These are phyloP conservation scores for Coleophoma crateriformis DNA, from an alignment of 2,329 filamentous ascomycete species.

Conservation along the genomic window DNA sequence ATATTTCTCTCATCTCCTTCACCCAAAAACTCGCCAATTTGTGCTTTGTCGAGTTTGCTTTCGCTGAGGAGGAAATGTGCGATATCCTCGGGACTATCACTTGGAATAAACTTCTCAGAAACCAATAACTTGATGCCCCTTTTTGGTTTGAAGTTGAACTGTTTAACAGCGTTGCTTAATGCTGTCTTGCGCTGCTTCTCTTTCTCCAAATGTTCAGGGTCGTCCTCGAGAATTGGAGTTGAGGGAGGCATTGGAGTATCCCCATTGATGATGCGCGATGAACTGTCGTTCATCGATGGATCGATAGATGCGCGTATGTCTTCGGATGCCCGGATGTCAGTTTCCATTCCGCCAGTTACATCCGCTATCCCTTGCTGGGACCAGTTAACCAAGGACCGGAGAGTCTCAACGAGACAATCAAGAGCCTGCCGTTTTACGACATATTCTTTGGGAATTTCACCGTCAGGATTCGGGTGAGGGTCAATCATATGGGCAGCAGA, in stretches of 20 bases:
- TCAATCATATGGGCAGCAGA: slow-evolving; percentile 43
- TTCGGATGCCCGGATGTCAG: slow-evolving; percentile 50
- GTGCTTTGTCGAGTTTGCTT: slow-evolving; percentile 82
- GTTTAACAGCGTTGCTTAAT: slow-evolving; percentile 77
- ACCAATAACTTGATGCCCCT: slow-evolving; percentile 81
- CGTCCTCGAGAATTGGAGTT: slow-evolving; percentile 74
- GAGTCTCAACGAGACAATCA: slow-evolving; percentile 80
- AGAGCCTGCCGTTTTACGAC: slow-evolving; percentile 84
- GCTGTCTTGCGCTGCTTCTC: slow-evolving; percentile 93
- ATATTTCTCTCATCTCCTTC: slow-evolving; percentile 92
- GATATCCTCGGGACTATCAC: slow-evolving; percentile 73
- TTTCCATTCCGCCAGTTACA: slow-evolving; percentile 41
- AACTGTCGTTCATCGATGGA: slow-evolving; percentile 54
- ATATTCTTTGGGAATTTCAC: slow-evolving; percentile 81
- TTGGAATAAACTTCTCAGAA: slow-evolving; percentile 80
- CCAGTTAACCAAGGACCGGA: slow-evolving; percentile 91
- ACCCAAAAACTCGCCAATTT: slow-evolving; percentile 89
- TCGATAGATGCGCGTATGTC: slow-evolving; percentile 72
- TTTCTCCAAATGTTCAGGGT: slow-evolving; percentile 89
- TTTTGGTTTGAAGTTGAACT: slow-evolving; percentile 98
- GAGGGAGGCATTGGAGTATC: slow-evolving; percentile 53
- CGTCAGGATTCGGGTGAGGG: slow-evolving; percentile 50
- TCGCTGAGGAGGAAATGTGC: slow-evolving; percentile 77
- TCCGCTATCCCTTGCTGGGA: slow-evolving; percentile 64
- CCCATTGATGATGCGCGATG: slow-evolving; percentile 50